A percentile compares a stretch with the other conserved stretches of the same genome.
Evolutionary conservation across 2,329 filamentous ascomycete species (phyloP).

Genomic region (Penicillium sp.): DNA sequence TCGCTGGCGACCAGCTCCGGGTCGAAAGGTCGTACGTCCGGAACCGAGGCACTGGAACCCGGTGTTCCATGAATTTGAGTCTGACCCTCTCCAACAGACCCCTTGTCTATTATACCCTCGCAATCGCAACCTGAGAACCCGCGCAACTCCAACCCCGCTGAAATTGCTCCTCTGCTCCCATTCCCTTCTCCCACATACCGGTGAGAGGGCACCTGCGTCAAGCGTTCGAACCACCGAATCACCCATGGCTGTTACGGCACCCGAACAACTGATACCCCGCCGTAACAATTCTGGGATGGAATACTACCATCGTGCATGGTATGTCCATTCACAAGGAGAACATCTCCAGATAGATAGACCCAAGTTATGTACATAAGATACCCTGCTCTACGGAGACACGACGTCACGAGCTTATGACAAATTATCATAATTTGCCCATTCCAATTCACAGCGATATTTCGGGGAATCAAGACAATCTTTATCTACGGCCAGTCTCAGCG

Average conservation of each 20-base stretch:
- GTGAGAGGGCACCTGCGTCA: no score
- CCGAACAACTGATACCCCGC: no score
- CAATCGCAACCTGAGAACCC: no score
- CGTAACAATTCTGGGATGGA: no score
- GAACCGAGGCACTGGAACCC: slow-evolving; percentile 15
- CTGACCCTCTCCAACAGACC: no score
- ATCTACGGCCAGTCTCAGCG: neutral
- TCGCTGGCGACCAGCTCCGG: slow-evolving; percentile 12
- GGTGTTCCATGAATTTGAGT: neutral
- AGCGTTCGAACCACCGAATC: no score
- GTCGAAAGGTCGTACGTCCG: slow-evolving; percentile 17
- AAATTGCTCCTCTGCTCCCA: no score
- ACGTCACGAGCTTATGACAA: neutral
- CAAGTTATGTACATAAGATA: neutral
- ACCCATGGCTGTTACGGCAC: no score
- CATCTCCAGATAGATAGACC: neutral
- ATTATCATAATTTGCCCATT: neutral
- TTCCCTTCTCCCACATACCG: no score
- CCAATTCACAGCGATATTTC: neutral
- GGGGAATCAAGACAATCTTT: neutral
- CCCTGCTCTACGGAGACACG: neutral
- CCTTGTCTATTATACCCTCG: no score
- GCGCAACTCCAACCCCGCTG: no score
- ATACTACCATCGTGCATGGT: no score
- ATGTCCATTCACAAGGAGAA: neutral